These are phyloP conservation scores for Scheffersomyces amazonensis DNA, from an alignment of 805 yeast species.

Conservation along the genomic window DNA sequence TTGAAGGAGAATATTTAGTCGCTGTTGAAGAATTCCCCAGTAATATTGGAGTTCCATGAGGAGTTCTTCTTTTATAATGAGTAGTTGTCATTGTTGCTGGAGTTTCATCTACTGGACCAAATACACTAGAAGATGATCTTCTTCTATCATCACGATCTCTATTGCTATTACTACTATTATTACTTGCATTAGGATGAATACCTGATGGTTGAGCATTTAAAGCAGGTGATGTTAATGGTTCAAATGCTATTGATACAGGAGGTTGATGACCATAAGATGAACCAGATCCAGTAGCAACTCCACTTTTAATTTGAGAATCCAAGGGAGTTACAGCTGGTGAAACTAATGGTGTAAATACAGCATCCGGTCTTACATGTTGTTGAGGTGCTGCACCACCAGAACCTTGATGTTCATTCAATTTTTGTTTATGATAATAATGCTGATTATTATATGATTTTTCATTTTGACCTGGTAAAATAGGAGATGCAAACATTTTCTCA, in stretches of 20 bases:
- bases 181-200: neutral
- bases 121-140: conserved; percentile 31
- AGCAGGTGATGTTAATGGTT: conserved; percentile 69
- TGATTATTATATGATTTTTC: conserved; percentile 40
- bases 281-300: neutral
- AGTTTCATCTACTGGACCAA: conserved; percentile 26
- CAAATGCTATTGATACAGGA: conserved; percentile 31
- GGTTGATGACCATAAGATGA: conserved; percentile 8
- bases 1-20: conserved; percentile 35
- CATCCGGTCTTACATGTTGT: conserved; percentile 50
- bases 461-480: conserved; percentile 41
- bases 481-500: conserved; percentile 21
- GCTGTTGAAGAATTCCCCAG: conserved; percentile 17
- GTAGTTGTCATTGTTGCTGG: conserved; percentile 11
- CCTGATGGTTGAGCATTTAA: conserved; percentile 40
- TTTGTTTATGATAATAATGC: conserved; percentile 35
- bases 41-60: conserved; percentile 42
- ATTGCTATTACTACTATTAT: neutral
- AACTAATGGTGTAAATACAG: conserved; percentile 70
- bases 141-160: conserved; percentile 13
- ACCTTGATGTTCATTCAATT: conserved; percentile 12
- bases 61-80: conserved; percentile 37
- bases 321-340: conserved; percentile 74
- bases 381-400: conserved; percentile 16
- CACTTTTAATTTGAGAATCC: conserved; percentile 33